Percentiles rank a stretch among this genome's conserved stretches.
Conservation (phyloP, 148 eudicot species). For the Suaeda aralocaspica region DNA sequence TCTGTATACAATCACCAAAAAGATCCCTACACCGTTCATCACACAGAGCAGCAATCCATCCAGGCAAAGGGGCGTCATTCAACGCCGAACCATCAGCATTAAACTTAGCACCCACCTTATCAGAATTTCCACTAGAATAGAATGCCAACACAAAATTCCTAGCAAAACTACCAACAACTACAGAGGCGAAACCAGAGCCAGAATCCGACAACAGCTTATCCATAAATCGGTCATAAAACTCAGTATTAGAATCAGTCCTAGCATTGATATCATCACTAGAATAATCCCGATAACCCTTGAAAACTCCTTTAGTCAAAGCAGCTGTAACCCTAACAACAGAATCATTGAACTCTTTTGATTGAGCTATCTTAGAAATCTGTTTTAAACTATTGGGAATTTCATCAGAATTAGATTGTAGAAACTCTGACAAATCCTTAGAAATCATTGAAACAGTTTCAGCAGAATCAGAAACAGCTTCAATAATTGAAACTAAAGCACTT, state of each 20-base stretch:
- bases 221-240: conserved; percentile 48
- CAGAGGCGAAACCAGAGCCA: conserved; percentile 80
- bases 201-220: conserved; percentile 64
- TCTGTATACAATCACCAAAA: conserved; percentile 47
- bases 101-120: background rate
- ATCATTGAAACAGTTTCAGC: conserved; percentile 56
- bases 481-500: conserved; percentile 40
- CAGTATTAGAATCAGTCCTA: conserved; percentile 27
- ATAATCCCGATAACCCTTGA: conserved; percentile 43
- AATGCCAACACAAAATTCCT: conserved; percentile 57
- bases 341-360: conserved; percentile 51
- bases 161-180: conserved; percentile 78
- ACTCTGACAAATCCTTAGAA: conserved; percentile 59
- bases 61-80: conserved; percentile 15
- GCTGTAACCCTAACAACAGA: conserved; percentile 40
- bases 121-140: conserved; percentile 31
- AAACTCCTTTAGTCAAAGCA: conserved; percentile 55
- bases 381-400: conserved; percentile 64
- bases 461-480: conserved; percentile 48
- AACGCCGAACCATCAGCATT: conserved; percentile 7
- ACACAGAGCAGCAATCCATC: conserved; percentile 55
- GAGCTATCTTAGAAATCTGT: conserved; percentile 56
- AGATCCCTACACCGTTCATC: conserved; percentile 46
- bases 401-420: conserved; percentile 59
- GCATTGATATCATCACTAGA: conserved; percentile 11